A percentile compares a stretch with the other conserved stretches of the same genome.
These are phyloP conservation scores for Pholiota conissans DNA, from an alignment of 768 basidiomycete genomes.

Conservation along the genomic window DNA sequence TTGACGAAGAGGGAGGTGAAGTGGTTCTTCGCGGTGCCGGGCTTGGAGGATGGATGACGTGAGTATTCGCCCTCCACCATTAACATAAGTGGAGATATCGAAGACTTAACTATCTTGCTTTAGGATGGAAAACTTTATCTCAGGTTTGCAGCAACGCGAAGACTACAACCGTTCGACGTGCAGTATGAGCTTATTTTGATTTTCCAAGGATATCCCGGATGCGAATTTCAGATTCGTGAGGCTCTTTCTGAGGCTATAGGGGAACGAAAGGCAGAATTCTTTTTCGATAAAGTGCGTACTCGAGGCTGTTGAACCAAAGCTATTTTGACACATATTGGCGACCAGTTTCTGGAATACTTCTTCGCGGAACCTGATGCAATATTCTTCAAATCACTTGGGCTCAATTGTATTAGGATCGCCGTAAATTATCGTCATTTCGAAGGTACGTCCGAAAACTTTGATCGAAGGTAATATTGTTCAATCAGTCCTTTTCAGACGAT, in stretches of 20 bases:
- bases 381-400: constrained; percentile 74
- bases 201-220: constrained; percentile 70
- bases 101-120: no score
- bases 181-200: no score
- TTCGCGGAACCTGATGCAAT: constrained; percentile 72
- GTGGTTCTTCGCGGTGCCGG: constrained; percentile 70
- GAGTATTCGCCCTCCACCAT: constrained; percentile 26
- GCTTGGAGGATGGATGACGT: constrained; percentile 84
- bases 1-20: constrained; percentile 54
- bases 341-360: constrained; percentile 78
- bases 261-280: constrained; percentile 64
- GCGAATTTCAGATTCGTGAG: constrained; percentile 75
- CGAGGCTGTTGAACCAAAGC: neutral
- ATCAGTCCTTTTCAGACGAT: constrained; percentile 44
- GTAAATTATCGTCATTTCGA: constrained; percentile 78
- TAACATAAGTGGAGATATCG: neutral
- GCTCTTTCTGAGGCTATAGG: constrained; percentile 67
- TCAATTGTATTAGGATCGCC: constrained; percentile 77
- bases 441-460: constrained; percentile 26
- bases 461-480: neutral
- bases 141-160: constrained; percentile 42
- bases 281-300: constrained; percentile 72
- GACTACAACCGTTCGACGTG: no score
- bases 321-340: neutral
- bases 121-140: constrained; percentile 80